A percentile compares a stretch with the other conserved stretches of the same genome.
Conservation (phyloP, 768 basidiomycete species). For the Auricularia heimuer region DNA sequence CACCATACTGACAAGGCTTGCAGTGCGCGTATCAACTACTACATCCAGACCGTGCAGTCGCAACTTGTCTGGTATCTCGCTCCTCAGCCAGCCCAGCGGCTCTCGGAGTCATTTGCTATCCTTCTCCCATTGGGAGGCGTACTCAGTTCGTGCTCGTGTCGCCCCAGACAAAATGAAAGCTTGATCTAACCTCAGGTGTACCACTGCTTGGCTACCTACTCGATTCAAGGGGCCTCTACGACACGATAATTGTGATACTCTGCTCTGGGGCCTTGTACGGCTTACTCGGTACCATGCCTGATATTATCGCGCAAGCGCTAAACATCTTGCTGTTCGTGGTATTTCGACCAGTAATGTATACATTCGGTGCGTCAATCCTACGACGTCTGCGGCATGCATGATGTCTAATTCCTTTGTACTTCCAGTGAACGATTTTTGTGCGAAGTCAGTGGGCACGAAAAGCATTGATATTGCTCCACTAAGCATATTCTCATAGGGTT, state of each 20-base stretch:
- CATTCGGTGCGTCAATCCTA: slow-evolving; percentile 14
- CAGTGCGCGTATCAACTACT: slow-evolving; percentile 25
- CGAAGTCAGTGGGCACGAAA: slow-evolving; percentile 6
- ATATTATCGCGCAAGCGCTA: slow-evolving; percentile 16
- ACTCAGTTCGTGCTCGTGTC: slow-evolving; percentile 11
- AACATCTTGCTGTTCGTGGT: slow-evolving; percentile 24
- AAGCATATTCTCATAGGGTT: slow-evolving; percentile 7
- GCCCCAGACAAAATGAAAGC: neutral
- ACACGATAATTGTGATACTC: slow-evolving; percentile 16
- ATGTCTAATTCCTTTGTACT: slow-evolving; percentile 2
- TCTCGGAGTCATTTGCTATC: slow-evolving; percentile 25
- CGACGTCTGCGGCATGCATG: neutral
- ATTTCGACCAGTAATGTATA: slow-evolving; percentile 25
- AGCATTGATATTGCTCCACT: slow-evolving; percentile 4
- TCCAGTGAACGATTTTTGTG: slow-evolving; percentile 15
- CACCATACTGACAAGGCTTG: too few species aligned
- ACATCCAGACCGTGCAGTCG: slow-evolving; percentile 22
- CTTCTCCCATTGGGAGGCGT: slow-evolving; percentile 27
- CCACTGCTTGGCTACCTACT: slow-evolving; percentile 11
- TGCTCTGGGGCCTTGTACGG: slow-evolving; percentile 21
- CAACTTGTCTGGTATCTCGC: slow-evolving; percentile 24
- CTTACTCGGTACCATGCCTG: slow-evolving; percentile 17
- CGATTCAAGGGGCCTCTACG: slow-evolving; percentile 7
- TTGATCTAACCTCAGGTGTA: slow-evolving; percentile 11
- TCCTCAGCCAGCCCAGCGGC: slow-evolving; percentile 14